Evolutionary conservation across 2,329 filamentous ascomycete genomes (phyloP), one percentile per base, ranked within the genome.

Genomic region (Sarocladiaceae sp.): DNA sequence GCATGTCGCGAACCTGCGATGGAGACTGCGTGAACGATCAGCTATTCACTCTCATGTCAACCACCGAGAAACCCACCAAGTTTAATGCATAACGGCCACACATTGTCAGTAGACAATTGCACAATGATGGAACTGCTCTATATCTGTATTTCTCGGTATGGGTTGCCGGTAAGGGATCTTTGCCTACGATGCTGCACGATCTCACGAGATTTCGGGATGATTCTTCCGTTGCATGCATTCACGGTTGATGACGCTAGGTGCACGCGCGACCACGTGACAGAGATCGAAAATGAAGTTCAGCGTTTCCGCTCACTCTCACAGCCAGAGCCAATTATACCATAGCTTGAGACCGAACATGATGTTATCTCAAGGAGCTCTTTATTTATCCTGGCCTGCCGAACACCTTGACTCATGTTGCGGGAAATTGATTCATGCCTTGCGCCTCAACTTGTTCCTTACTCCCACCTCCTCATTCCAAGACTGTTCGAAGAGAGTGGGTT

Each of bases 401-500:
- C n/a, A n/a, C n/a, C n/a, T n/a, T n/a, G n/a, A n/a, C n/a, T n/a
- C n/a, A n/a, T n/a, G n/a, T n/a, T n/a, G n/a, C n/a, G n/a, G n/a
- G n/a, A 8, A 26, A 46, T 31, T 6, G 18, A 17, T 17, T 28
- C 33, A 48, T 48, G 44, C 52, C 52, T 55, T 60, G 8, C 59
- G 52, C 26, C 58, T 52, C 25, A 37, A 29, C 50, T 60, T 58
- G 10, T 56, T 56, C 52, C 60, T 64, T 20, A 57, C 33, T 7
- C 48, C 52, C 12, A 36, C 50, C 55, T 68, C 64, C 3, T 59
- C 53, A 47, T 60, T 67, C 82, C 83, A 87, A 0, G 76, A 75
- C 64, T 89, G 84, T 68, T 94, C 89, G 63, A 94, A 94, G 15
- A 80, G 62, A 2, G 86, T 87, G 55, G 78, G 77, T 64, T 80